Base-by-base conservation (phyloP, 2,329 filamentous ascomycete species). In the Pyrenophora graminea region DNA sequence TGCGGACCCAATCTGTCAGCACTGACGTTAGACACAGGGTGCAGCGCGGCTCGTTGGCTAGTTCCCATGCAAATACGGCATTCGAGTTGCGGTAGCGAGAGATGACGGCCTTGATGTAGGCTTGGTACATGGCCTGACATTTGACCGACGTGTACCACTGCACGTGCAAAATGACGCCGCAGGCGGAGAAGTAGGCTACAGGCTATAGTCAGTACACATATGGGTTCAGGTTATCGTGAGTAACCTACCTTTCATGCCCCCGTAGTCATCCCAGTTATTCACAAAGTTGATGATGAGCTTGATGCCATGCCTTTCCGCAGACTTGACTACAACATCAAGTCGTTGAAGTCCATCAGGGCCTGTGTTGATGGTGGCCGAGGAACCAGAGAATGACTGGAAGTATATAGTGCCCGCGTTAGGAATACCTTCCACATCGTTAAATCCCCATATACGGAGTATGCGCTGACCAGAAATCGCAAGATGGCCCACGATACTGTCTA, bases 251-350 rank as follows among this genome's bases (percentile, higher is more conserved):
- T 77, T 75, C 72, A 87, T 86, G 40, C 85, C 85, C 23, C 85
- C 85, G 37, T 86, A 88, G 63, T 89, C 86, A 39, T 76, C 76
- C 85, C 85, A 89, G 72, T 88, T 84, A 73, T 89, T 89, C 48
- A 88, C 83, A 37, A 87, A 83, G 59, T 83, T 81, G 64, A 86
- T 80, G 54, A 88, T 85, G 4, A 88, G 74, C 67, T 86, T 85
- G 59, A 88, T 76, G 3, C 81, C 82, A 46, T 81, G 76, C 47
- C 76, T 75, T 67, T 86, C 84, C 4, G 85, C 85, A 0, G 81
- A 75, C 33, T 77, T 67, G 45, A 89, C 84, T 1, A 88, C 84
- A 45, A 82, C 82, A 63, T 89, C 86, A 2, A 89, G 80, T 12
- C 84, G 79, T 67, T 86, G 79, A 7, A 88, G 79, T 13, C 86